These are phyloP conservation scores for Amylostereum areolatum DNA, from an alignment of 1,284 basidiomycete species.

Conservation along the genomic window DNA sequence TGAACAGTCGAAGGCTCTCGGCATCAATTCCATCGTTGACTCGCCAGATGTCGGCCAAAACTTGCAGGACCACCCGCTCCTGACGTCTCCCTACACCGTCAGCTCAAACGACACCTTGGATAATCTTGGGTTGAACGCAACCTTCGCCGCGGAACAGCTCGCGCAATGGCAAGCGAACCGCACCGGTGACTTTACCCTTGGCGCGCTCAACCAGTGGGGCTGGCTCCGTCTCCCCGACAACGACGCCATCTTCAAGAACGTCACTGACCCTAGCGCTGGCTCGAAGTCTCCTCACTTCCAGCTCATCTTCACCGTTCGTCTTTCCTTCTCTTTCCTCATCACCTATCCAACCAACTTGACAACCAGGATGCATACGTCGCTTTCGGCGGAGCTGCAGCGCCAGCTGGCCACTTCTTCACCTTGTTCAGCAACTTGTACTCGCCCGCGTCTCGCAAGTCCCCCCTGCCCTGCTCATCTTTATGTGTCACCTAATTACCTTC, in stretches of 20 bases:
- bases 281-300: slow-evolving; percentile 16
- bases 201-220: slow-evolving; percentile 12
- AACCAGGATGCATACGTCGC: slow-evolving; percentile 8
- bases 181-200: slow-evolving; percentile 12
- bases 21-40: slow-evolving; percentile 24
- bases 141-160: slow-evolving; percentile 6
- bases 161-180: slow-evolving; percentile 11
- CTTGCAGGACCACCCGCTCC: slow-evolving; percentile 28
- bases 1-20: slow-evolving; percentile 21
- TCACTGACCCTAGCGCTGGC: slow-evolving; percentile 16
- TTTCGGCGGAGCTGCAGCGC: slow-evolving; percentile 4
- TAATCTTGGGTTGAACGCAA: slow-evolving; percentile 9
- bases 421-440: slow-evolving; percentile 16
- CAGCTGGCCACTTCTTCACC: slow-evolving; percentile 17
- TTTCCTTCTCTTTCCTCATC: slow-evolving; percentile 16
- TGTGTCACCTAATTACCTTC: slow-evolving; percentile 10
- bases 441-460: slow-evolving; percentile 24
- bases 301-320: slow-evolving; percentile 15
- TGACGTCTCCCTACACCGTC: slow-evolving; percentile 13
- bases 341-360: slow-evolving; percentile 10
- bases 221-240: slow-evolving; percentile 14
- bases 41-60: slow-evolving; percentile 34
- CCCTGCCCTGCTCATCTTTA: slow-evolving; percentile 17
- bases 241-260: slow-evolving; percentile 7
- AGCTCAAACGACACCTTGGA: slow-evolving; percentile 16